Percentiles rank a stretch among this genome's conserved stretches.
Evolutionary conservation across 2,329 filamentous ascomycete genomes (phyloP).

Genomic region (Trichoderma guizhouense): DNA sequence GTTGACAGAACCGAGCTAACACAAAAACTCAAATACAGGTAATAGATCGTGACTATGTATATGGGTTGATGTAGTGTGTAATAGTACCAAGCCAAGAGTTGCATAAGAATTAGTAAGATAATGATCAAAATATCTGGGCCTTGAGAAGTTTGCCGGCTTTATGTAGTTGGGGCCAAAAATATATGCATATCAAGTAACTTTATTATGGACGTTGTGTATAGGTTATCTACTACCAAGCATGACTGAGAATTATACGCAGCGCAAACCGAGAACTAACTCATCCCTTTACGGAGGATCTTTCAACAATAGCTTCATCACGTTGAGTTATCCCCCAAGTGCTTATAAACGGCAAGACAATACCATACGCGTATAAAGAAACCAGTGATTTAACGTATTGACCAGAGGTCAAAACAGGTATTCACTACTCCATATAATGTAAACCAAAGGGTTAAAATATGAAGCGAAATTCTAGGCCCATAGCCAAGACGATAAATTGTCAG

Average conservation of each 20-base stretch:
- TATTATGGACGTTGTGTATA: background rate
- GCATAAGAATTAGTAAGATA: background rate
- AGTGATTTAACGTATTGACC: background rate
- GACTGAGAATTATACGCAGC: background rate
- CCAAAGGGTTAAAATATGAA: background rate
- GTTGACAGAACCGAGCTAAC: background rate
- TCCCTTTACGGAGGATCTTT: background rate
- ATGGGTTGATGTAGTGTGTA: background rate
- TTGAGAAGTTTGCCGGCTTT: background rate
- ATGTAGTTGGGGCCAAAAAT: background rate
- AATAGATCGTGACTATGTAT: background rate
- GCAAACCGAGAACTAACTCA: background rate
- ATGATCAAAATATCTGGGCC: background rate
- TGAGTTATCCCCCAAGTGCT: background rate
- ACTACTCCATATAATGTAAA: background rate
- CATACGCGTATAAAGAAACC: background rate
- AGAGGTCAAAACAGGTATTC: background rate
- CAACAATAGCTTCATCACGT: background rate
- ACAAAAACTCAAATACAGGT: background rate
- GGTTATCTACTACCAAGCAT: background rate
- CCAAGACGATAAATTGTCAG: background rate
- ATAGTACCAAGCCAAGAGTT: background rate
- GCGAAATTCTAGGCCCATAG: background rate
- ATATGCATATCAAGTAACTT: background rate
- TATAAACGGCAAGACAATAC: background rate